These are phyloP conservation scores for Amaranthus palmeri DNA, from an alignment of 148 eudicot species.

Conservation along the genomic window DNA sequence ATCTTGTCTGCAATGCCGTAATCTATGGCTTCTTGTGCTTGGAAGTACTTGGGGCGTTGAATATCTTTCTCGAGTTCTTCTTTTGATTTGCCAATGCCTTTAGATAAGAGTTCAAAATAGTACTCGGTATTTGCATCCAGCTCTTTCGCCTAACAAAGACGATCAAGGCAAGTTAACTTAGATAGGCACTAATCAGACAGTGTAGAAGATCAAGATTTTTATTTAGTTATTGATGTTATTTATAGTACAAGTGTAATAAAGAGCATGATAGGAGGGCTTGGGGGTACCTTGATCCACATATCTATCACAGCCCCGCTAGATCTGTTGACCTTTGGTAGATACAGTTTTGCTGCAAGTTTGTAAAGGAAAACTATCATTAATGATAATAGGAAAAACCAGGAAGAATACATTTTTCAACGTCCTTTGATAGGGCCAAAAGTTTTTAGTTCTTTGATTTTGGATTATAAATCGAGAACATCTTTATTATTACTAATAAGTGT, in stretches of 20 bases:
- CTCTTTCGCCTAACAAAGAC: slow-evolving; percentile 58
- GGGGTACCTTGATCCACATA: slow-evolving; percentile 77
- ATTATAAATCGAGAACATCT: too few species aligned
- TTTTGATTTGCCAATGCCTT: slow-evolving; percentile 78
- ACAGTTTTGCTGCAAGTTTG: slow-evolving; percentile 60
- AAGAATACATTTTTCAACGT: too few species aligned
- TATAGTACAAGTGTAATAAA: not conserved
- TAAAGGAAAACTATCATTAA: slow-evolving; percentile 6
- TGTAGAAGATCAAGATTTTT: not conserved
- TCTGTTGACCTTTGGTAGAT: slow-evolving; percentile 59
- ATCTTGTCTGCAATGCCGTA: slow-evolving; percentile 88
- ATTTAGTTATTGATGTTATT: not conserved
- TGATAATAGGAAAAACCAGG: not conserved
- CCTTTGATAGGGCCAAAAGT: too few species aligned
- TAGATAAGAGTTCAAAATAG: slow-evolving; percentile 67
- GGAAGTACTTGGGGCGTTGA: slow-evolving; percentile 53
- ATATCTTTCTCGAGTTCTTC: slow-evolving; percentile 72
- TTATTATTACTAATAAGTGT: too few species aligned
- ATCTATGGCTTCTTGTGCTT: slow-evolving; percentile 70
- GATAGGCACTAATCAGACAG: not conserved
- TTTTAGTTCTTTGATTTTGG: too few species aligned
- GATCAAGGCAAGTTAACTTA: not conserved
- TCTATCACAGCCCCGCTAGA: slow-evolving; percentile 71
- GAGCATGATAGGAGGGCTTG: slow-evolving; percentile 1
- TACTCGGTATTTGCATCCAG: slow-evolving; percentile 60